Evolutionary conservation across 176 grass and related monocot genomes (phyloP).

Genomic region (Carex parvula): DNA sequence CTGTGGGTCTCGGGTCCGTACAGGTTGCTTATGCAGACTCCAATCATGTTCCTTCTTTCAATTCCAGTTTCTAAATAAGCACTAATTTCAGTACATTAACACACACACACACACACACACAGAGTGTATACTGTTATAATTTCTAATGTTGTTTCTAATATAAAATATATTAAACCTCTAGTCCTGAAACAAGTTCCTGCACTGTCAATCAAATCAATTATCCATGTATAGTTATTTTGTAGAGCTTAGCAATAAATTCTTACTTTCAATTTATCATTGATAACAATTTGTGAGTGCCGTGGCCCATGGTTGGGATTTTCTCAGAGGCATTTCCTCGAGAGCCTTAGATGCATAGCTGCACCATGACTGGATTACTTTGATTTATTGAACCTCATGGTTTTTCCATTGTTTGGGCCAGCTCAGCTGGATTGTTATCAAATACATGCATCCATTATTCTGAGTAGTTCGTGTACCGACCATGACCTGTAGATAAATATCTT

Average conservation of each 20-base stretch:
- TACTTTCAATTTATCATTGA: not conserved
- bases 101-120: too few relatives aligned
- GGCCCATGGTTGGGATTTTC: too few relatives aligned
- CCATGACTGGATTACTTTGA: not conserved
- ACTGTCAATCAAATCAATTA: too few relatives aligned
- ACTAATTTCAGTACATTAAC: too few relatives aligned
- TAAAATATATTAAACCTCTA: too few relatives aligned
- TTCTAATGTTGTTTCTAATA: too few relatives aligned
- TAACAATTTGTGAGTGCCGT: not conserved
- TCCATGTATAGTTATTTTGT: too few relatives aligned
- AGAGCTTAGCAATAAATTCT: too few relatives aligned
- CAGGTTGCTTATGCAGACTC: conserved; percentile 51
- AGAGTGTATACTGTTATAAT: too few relatives aligned
- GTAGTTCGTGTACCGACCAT: not conserved
- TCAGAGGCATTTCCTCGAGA: too few relatives aligned
- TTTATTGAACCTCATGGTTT: not conserved
- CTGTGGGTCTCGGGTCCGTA: conserved; percentile 30
- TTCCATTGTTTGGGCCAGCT: not conserved
- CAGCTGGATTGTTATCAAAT: not conserved
- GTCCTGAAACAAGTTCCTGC: too few relatives aligned
- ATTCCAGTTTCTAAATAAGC: too few relatives aligned
- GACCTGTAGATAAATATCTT: not conserved
- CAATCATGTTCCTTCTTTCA: conserved; percentile 20
- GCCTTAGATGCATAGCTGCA: not conserved
- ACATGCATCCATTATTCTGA: not conserved